phyloP scores from a whole-genome alignment of 805 yeast genomes.

The Metschnikowia chrysomelidarum region DNA sequence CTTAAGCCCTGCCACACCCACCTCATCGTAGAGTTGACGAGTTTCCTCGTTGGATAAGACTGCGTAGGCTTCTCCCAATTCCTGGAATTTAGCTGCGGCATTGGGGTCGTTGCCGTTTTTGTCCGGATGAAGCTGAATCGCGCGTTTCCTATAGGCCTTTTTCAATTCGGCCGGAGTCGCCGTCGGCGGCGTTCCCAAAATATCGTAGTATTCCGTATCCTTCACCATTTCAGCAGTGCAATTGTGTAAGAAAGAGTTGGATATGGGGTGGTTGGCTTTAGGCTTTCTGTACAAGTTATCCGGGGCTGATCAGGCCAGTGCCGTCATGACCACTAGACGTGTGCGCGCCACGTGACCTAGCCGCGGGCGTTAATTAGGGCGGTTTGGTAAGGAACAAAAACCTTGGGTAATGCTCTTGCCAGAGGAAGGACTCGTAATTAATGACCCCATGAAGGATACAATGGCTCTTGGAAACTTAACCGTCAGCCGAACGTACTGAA shows the following conservation, averaged over 20 bases:
- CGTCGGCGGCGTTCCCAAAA: slow-evolving; percentile 60
- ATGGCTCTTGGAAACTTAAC: no score
- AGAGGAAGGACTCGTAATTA: no score
- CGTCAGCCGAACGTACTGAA: no score
- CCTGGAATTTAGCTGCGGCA: slow-evolving; percentile 87
- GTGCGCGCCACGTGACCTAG: no score
- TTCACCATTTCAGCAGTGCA: slow-evolving; percentile 65
- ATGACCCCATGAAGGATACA: no score
- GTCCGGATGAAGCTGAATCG: slow-evolving; percentile 56
- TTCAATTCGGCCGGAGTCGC: slow-evolving; percentile 85
- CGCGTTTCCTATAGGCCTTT: slow-evolving; percentile 62
- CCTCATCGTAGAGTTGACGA: slow-evolving; percentile 74
- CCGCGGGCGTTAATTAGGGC: no score
- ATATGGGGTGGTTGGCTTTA: neutral
- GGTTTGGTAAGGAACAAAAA: no score
- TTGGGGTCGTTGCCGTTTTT: slow-evolving; percentile 92
- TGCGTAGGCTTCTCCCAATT: slow-evolving; percentile 63
- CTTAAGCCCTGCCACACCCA: slow-evolving; percentile 62
- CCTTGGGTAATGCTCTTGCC: no score
- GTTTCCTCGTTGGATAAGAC: slow-evolving; percentile 72
- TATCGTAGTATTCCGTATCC: slow-evolving; percentile 85
- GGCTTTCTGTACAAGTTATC: no score
- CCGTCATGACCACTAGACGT: no score
- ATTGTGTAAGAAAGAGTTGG: no score
- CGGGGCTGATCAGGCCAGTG: no score